Conservation (phyloP, 148 eudicot species). For the Nepenthes gracilis region DNA sequence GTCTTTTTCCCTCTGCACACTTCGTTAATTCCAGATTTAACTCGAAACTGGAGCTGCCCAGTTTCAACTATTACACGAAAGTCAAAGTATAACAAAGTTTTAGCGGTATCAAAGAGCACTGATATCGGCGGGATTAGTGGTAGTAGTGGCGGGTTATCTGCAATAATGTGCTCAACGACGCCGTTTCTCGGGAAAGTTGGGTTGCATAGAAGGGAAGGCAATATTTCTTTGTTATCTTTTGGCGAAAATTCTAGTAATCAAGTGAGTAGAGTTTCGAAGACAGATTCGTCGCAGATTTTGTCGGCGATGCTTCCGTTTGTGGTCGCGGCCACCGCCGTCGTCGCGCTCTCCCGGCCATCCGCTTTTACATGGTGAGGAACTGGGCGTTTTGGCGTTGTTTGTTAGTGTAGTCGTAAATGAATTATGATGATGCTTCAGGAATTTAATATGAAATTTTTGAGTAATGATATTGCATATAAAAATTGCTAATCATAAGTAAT, state of each 20-base stretch:
- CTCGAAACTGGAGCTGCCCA: conserved; percentile 7
- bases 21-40: background rate
- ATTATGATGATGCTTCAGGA: background rate
- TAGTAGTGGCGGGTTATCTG: conserved; percentile 17
- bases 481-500: too few species aligned
- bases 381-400: background rate
- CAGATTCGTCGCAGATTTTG: conserved; percentile 50
- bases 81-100: background rate
- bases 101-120: background rate
- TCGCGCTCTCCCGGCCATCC: conserved; percentile 71
- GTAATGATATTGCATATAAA: too few species aligned
- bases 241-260: conserved; percentile 21
- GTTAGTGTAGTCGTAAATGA: background rate
- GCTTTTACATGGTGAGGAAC: conserved; percentile 72
- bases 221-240: conserved; percentile 57
- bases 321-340: conserved; percentile 75
- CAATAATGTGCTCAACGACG: conserved; percentile 45
- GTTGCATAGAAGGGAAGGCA: conserved; percentile 59
- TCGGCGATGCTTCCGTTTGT: conserved; percentile 89
- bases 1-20: background rate
- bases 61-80: background rate
- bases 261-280: conserved; percentile 14
- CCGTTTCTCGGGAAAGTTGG: conserved; percentile 79
- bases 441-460: background rate
- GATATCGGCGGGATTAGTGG: conserved; percentile 8